Evolutionary conservation across 2,329 filamentous ascomycete species (phyloP).

Genomic region (Epichloe brachyelytri): DNA sequence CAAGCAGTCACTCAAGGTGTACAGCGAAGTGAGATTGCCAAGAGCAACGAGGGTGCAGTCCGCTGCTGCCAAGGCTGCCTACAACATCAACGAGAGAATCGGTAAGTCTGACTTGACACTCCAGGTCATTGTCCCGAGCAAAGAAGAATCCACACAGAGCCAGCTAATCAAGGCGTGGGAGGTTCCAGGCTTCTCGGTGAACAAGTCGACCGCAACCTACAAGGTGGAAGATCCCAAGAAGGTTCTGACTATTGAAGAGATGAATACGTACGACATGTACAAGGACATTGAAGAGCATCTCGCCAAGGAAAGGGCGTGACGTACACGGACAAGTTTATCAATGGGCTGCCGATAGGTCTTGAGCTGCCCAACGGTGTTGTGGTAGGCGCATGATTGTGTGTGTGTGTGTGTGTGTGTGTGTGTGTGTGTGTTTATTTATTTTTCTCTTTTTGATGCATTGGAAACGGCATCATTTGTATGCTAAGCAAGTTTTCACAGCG

Average conservation of each 20-base stretch:
- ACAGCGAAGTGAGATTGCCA: slow-evolving; percentile 40
- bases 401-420: neutral
- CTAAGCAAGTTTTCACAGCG: too few species aligned
- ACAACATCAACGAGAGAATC: slow-evolving; percentile 52
- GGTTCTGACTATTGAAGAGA: slow-evolving; percentile 55
- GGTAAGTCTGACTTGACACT: slow-evolving; percentile 20
- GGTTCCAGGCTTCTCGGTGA: slow-evolving; percentile 43
- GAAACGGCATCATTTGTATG: too few species aligned
- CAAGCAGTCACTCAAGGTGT: slow-evolving; percentile 32
- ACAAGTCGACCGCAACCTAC: slow-evolving; percentile 42
- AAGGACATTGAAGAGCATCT: slow-evolving; percentile 39
- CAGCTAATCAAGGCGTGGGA: neutral
- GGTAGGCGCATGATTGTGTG: slow-evolving; percentile 12
- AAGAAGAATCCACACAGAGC: neutral
- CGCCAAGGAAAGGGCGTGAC: slow-evolving; percentile 19
- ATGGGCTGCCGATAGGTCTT: slow-evolving; percentile 33
- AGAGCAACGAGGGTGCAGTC: slow-evolving; percentile 43
- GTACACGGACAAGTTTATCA: slow-evolving; percentile 26
- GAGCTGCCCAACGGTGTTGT: slow-evolving; percentile 35
- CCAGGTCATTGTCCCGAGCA: too few species aligned
- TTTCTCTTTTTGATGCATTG: neutral
- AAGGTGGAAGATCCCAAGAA: slow-evolving; percentile 48
- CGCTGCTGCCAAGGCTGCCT: slow-evolving; percentile 42
- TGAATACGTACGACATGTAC: slow-evolving; percentile 54
- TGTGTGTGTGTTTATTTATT: neutral